Base-by-base conservation (phyloP, 2,329 filamentous ascomycete species). In the Raffaelea albimanens region DNA sequence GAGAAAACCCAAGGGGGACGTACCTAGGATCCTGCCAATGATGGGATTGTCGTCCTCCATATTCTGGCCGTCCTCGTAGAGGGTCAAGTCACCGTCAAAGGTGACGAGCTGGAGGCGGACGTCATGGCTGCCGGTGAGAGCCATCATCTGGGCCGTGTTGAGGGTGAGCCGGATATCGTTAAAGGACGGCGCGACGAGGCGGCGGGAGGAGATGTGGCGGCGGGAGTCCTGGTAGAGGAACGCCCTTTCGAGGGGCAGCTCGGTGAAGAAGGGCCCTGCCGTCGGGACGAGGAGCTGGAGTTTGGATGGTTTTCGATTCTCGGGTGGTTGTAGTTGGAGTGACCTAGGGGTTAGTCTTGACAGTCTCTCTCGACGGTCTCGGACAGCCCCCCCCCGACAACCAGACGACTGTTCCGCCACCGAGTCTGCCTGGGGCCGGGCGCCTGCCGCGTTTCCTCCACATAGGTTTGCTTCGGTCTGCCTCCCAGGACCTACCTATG, bases 21-120 rank as follows among this genome's bases (percentile, higher is more conserved):
- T 59, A 72, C 72, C 65, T 18, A 83, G 62, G 34, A 83, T 71
- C 23, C 75, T 69, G 1, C 75, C 69, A 46, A 97, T 89, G 16
- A 95, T 80, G 0, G 88, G 85, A 61, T 86, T 95, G 16, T 78
- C 73, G 0, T 82, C 72, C 47, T 83, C 80, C 9, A 98, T 72
- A 53, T 80, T 87, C 57, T 88, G 76, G 13, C 93, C 93, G 59
- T 98, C 86, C 49, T 89, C 85, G 63, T 98, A 98, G 20, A 98
- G 75, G 1, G 93, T 98, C 44, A 98, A 89, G 66, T 98, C 93
- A 65, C 93, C 93, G 64, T 98, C 93, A 62, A 98, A 98, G 0
- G 93, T 98, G 46, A 95, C 83, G 4, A 98, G 76, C 56, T 93
- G 82, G 9, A 96, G 74, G 4, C 80, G 76, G 20, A 85, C 83